Conservation (phyloP, 176 grass and related monocot genomes). For the Triticum turgidum region DNA sequence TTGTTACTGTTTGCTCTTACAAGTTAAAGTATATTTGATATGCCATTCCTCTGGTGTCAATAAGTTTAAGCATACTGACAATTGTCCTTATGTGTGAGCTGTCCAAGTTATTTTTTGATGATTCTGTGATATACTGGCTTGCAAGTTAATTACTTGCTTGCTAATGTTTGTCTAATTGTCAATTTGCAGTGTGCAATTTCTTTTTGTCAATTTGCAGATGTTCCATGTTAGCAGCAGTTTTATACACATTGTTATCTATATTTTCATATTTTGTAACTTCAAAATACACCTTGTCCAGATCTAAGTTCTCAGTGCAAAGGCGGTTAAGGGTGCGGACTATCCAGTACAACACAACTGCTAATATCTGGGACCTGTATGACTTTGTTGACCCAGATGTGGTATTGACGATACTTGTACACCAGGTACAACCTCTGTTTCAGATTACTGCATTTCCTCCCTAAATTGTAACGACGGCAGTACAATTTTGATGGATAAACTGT, state of each 20-base stretch:
- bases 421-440: conserved; percentile 49
- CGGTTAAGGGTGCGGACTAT: conserved; percentile 87
- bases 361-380: conserved; percentile 92
- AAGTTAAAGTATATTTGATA: not conserved
- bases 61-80: not conserved
- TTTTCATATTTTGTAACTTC: conserved; percentile 34
- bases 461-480: not conserved
- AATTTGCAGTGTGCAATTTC: not conserved
- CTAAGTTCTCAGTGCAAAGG: conserved; percentile 74
- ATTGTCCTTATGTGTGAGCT: conserved; percentile 13
- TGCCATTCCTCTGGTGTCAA: not conserved
- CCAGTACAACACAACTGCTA: conserved; percentile 71
- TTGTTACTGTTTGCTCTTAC: not conserved
- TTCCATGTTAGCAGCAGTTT: conserved; percentile 11
- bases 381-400: conserved; percentile 88
- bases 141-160: not conserved
- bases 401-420: conserved; percentile 87
- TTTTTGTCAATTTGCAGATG: not conserved
- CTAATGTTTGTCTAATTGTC: conserved; percentile 10
- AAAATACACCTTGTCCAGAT: conserved; percentile 47
- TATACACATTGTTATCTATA: conserved; percentile 12
- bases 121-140: conserved; percentile 3
- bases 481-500: conserved; percentile 12
- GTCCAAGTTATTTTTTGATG: not conserved
- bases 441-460: too few species aligned